These are phyloP conservation scores for Blastocystis sp. DNA, from an alignment of 352 stramenopile species.

Conservation along the genomic window DNA sequence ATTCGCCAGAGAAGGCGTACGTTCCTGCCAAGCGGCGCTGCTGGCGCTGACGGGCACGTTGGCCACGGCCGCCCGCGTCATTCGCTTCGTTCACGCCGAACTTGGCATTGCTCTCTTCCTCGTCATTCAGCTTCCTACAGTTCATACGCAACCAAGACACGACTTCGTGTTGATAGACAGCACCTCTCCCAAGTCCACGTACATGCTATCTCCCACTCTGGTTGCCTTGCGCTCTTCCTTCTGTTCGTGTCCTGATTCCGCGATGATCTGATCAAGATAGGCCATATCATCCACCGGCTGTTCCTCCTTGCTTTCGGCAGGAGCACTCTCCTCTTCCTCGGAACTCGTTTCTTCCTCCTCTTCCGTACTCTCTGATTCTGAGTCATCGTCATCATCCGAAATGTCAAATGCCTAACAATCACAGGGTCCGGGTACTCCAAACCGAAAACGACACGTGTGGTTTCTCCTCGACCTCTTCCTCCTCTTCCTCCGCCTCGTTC, in stretches of 20 bases:
- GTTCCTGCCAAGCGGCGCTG: background rate
- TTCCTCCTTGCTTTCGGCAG: background rate
- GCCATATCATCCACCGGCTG: slow-evolving; percentile 25
- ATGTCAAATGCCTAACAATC: slow-evolving; percentile 28
- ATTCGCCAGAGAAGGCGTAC: background rate
- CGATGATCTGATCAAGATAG: slow-evolving; percentile 8
- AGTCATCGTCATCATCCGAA: background rate
- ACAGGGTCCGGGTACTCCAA: background rate
- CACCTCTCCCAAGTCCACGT: slow-evolving; percentile 15
- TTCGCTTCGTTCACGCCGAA: slow-evolving; percentile 17
- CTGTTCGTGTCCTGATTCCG: slow-evolving; percentile 10
- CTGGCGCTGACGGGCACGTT: background rate
- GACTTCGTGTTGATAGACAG: slow-evolving; percentile 59
- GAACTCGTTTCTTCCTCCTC: slow-evolving; percentile 27
- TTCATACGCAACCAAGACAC: background rate
- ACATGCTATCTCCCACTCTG: background rate
- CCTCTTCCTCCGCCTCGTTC: background rate
- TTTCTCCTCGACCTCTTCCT: slow-evolving; percentile 49
- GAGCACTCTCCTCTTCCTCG: background rate
- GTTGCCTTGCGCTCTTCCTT: background rate
- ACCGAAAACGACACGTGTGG: slow-evolving; percentile 38
- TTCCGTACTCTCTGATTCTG: background rate
- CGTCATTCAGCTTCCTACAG: slow-evolving; percentile 40
- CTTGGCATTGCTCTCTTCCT: slow-evolving; percentile 1
- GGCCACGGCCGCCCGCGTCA: background rate